Evolutionary conservation across 306 rosid genomes (phyloP).

Genomic region (Comarum palustre): DNA sequence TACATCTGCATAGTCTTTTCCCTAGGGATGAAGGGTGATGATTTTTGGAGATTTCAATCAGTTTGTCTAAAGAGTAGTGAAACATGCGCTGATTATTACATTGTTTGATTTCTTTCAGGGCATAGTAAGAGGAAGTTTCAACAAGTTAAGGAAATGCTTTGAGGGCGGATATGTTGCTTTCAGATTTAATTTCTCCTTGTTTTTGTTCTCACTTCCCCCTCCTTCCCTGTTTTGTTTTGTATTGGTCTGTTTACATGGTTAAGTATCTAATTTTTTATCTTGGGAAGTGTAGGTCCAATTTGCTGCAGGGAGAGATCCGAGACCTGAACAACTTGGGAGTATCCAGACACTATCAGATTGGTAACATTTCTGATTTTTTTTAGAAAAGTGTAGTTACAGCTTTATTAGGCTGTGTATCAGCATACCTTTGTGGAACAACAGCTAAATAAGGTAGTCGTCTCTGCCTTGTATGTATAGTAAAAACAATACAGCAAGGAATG

Average conservation of each 20-base stretch:
- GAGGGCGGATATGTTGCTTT: conserved; percentile 52
- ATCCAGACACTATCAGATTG: conserved; percentile 86
- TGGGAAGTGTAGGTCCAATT: conserved; percentile 75
- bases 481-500: too few species aligned
- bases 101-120: conserved; percentile 49
- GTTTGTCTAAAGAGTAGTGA: conserved; percentile 16
- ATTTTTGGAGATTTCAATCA: neutral
- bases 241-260: neutral
- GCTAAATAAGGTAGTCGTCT: neutral
- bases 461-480: neutral
- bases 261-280: conserved; percentile 19
- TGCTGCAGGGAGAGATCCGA: conserved; percentile 96
- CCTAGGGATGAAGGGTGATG: neutral
- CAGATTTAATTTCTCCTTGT: conserved; percentile 8
- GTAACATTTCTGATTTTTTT: conserved; percentile 40
- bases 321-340: conserved; percentile 88
- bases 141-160: conserved; percentile 88
- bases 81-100: conserved; percentile 19
- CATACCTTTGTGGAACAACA: neutral
- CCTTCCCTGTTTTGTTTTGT: neutral
- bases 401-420: neutral
- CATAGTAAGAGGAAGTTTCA: conserved; percentile 89
- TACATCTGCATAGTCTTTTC: neutral
- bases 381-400: neutral
- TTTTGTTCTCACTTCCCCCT: neutral